Base-by-base conservation (phyloP, 331 rosid species). In the Ulmus americana region DNA sequence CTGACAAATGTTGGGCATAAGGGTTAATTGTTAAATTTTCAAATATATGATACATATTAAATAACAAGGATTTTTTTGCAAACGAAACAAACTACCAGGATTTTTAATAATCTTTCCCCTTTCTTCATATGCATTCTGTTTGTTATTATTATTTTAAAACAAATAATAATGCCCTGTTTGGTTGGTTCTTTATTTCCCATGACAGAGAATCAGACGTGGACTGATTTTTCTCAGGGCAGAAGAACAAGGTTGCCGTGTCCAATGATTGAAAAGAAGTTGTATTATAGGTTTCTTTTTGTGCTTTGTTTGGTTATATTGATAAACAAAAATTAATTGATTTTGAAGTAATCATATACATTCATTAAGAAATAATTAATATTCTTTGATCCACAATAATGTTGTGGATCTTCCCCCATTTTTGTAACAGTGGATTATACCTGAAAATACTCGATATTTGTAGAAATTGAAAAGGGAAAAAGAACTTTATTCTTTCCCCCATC, bases 181-280 rank as follows among this genome's bases (percentile, higher is more conserved):
- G 20, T 1, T 8, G 13, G 4, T 14, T 59, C 39, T 50, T 0
- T 52, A 38, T 38, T 48, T 44, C 44, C 18, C 45, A 62, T 74
- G 35, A 75, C 72, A 94, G 99, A 94, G 99, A 81, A 85, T 94
- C 64, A 82, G 61, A 59, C 86, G 91, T 10, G 97, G 96, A 56
- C 72, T 87, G 64, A 68, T 71, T 66, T 82, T 68, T 74, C 97
- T 90, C 48, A 69, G 65, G 68, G 80, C 84, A 18, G 90, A 87
- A 61, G 97, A 77, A 69, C 90, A 73, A 65, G 72, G 87, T 49
- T 87, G 97, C 80, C 85, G 79, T 64, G 73, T 82, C 70, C 97
- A 89, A 69, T 90, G 78, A 81, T 8, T 28, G 35, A 2, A 28
- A 63, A 46, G 55, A 55, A 73, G 55, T 55, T 66, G 70, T 58